Evolutionary conservation across 805 yeast species (phyloP).

Genomic region (Cyberlindnera misumaiensis): DNA sequence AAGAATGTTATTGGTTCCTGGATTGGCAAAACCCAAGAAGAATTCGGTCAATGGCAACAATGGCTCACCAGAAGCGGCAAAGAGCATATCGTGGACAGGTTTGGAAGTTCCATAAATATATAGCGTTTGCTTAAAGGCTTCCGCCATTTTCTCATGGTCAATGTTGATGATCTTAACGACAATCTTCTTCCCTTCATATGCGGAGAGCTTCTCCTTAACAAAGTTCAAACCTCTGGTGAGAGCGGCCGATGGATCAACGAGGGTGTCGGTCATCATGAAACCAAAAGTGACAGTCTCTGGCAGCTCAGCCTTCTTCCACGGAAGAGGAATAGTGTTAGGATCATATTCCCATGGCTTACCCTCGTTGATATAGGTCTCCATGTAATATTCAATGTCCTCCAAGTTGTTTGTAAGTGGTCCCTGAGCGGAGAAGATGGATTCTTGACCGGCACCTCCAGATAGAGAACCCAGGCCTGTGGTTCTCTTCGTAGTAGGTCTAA

Average conservation of each 20-base stretch:
- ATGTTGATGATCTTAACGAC: constrained; percentile 44
- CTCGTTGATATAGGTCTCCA: constrained; percentile 43
- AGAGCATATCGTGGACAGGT: constrained; percentile 43
- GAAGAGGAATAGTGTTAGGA: constrained; percentile 28
- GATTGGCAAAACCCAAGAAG: constrained; percentile 47
- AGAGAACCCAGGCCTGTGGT: constrained; percentile 19
- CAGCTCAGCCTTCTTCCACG: constrained; percentile 31
- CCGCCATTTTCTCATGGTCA: constrained; percentile 49
- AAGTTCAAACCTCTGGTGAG: constrained; percentile 46
- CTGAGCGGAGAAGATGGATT: constrained; percentile 58
- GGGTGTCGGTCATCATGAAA: constrained; percentile 55
- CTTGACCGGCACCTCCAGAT: constrained; percentile 30
- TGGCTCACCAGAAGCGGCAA: constrained; percentile 66
- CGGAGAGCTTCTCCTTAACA: constrained; percentile 42
- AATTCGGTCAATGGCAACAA: constrained; percentile 56
- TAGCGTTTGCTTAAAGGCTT: constrained; percentile 43
- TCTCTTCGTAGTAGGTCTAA: constrained; percentile 57
- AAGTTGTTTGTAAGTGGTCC: constrained; percentile 64
- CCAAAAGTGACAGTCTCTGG: constrained; percentile 49
- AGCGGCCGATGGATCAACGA: constrained; percentile 62
- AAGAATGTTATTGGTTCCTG: constrained; percentile 54
- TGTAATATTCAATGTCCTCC: constrained; percentile 63
- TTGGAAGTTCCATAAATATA: constrained; percentile 55
- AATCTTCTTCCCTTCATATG: constrained; percentile 30
- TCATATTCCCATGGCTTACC: constrained; percentile 62